Conservation (phyloP, 805 yeast genomes). For the Nakazawaea laoshanensis region DNA sequence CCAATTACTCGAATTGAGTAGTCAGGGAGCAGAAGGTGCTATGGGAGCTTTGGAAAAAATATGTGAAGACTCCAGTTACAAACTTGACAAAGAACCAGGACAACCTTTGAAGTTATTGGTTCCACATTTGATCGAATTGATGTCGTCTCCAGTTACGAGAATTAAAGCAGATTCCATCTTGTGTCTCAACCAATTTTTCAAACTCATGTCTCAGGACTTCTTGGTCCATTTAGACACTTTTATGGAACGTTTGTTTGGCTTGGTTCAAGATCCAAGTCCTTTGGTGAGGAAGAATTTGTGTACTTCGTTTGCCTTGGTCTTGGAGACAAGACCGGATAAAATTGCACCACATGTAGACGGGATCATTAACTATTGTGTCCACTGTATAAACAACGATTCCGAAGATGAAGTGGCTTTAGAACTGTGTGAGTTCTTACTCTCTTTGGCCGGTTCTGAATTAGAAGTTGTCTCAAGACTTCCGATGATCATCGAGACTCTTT, state of each 20-base stretch:
- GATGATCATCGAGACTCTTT: conserved; percentile 64
- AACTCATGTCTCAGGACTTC: conserved; percentile 59
- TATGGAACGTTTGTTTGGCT: conserved; percentile 51
- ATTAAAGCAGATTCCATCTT: conserved; percentile 57
- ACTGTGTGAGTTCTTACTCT: conserved; percentile 85
- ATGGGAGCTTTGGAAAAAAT: conserved; percentile 77
- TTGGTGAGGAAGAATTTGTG: conserved; percentile 70
- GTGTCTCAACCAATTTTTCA: conserved; percentile 71
- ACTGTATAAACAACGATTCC: conserved; percentile 49
- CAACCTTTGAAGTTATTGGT: conserved; percentile 64
- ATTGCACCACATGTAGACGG: conserved; percentile 75
- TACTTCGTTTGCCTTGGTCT: conserved; percentile 58
- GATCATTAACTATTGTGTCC: conserved; percentile 77
- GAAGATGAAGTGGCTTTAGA: conserved; percentile 79
- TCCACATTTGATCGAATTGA: conserved; percentile 51
- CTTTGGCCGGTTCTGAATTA: conserved; percentile 56
- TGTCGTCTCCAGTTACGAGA: conserved; percentile 25
- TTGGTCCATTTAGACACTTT: conserved; percentile 58
- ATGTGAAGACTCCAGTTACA: conserved; percentile 75
- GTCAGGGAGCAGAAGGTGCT: conserved; percentile 58
- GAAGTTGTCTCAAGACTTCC: conserved; percentile 55
- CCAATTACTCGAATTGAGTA: conserved; percentile 48
- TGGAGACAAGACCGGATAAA: conserved; percentile 76
- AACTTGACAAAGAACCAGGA: conserved; percentile 59
- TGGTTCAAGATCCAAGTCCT: conserved; percentile 56